Conservation (phyloP, 2,329 filamentous ascomycete species). For the Stachybotrys chartarum region DNA sequence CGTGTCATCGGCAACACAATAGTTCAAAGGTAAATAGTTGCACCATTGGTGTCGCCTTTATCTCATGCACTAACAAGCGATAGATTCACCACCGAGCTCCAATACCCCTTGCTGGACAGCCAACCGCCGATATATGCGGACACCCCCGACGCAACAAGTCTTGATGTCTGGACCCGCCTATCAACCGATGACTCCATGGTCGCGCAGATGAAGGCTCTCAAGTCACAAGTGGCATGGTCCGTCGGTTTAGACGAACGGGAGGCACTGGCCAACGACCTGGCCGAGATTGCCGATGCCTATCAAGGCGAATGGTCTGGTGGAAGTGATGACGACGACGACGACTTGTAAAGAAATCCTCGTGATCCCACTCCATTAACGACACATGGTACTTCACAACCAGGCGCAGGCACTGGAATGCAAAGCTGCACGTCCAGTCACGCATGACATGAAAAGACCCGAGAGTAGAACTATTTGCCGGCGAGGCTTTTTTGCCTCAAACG, state of each 20-base stretch:
- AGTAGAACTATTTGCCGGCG: no score
- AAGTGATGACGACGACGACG: conserved; percentile 63
- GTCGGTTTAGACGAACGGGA: conserved; percentile 76
- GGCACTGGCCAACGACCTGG: conserved; percentile 69
- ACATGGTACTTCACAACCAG: no score
- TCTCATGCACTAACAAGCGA: not conserved
- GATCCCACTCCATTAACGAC: not conserved
- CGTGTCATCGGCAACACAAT: conserved; percentile 18
- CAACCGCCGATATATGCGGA: conserved; percentile 69
- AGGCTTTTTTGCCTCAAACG: not conserved
- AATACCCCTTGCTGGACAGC: conserved; percentile 75
- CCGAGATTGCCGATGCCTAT: conserved; percentile 80
- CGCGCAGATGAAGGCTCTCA: conserved; percentile 57
- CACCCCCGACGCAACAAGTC: conserved; percentile 20
- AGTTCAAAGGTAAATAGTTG: conserved; percentile 14
- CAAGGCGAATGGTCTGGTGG: conserved; percentile 81
- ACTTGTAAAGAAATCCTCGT: conserved; percentile 17
- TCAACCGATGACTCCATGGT: conserved; percentile 72
- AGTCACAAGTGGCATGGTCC: conserved; percentile 54
- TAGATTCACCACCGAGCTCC: conserved; percentile 44
- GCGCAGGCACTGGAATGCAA: no score
- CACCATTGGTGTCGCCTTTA: not conserved
- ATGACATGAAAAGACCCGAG: no score
- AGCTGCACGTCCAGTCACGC: no score
- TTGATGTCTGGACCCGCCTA: conserved; percentile 49